Evolutionary conservation across 2,329 filamentous ascomycete genomes (phyloP).

Genomic region (Knufia fluminis): DNA sequence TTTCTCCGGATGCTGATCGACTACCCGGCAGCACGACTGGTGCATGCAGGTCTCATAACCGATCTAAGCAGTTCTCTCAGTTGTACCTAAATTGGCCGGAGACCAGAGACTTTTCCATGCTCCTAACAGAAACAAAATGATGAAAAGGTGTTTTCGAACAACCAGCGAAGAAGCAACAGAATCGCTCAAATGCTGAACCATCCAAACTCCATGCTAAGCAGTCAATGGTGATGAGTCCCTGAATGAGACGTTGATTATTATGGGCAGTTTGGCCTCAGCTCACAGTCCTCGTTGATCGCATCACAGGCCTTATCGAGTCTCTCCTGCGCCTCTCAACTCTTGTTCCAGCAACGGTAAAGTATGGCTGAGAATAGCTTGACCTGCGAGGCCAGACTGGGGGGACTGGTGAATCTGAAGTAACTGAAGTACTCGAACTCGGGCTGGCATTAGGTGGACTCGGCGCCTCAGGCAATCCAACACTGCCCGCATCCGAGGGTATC

Average conservation of each 20-base stretch:
- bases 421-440: slow-evolving; percentile 15
- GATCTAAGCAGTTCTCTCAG: no score
- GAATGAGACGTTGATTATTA: neutral
- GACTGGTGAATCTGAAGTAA: neutral
- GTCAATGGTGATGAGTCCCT: neutral
- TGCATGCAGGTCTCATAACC: no score
- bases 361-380: slow-evolving; percentile 17
- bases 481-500: neutral
- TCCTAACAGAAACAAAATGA: no score
- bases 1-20: no score
- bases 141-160: neutral
- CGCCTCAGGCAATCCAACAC: slow-evolving; percentile 12
- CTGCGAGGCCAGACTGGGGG: neutral
- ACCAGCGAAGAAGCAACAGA: neutral
- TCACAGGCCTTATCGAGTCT: slow-evolving; percentile 17
- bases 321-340: slow-evolving; percentile 21
- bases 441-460: slow-evolving; percentile 14
- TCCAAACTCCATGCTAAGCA: neutral
- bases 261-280: neutral
- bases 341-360: slow-evolving; percentile 18
- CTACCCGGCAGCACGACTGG: no score
- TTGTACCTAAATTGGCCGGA: no score
- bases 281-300: neutral
- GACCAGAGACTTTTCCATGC: no score
- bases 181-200: neutral